Evolutionary conservation across 345 rosid species (phyloP).

Genomic region (Brassica incana): DNA sequence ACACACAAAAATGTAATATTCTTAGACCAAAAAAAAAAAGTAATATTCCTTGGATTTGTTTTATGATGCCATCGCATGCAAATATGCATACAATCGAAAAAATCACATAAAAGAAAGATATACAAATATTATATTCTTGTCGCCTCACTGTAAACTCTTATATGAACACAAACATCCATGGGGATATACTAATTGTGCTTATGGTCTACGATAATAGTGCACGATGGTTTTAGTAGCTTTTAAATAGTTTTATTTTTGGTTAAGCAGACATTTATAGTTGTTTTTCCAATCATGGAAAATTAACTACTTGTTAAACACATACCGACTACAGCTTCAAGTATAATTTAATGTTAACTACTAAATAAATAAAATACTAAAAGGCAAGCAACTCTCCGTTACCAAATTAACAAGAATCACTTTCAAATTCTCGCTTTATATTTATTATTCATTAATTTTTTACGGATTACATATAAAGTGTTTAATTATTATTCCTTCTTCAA

Average conservation of each 20-base stretch:
- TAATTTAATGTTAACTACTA: neutral
- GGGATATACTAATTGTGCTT: neutral
- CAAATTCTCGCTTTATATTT: neutral
- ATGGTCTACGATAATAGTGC: conserved; percentile 25
- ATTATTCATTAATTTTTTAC: neutral
- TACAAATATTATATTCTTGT: neutral
- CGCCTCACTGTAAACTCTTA: neutral
- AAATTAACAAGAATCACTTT: neutral
- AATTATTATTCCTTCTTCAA: neutral
- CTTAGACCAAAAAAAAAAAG: no score
- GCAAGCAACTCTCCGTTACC: neutral
- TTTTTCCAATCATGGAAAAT: conserved; percentile 25
- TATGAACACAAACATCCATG: neutral
- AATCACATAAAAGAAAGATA: no score
- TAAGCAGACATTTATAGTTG: neutral
- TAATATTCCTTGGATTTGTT: neutral
- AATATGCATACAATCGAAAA: neutral
- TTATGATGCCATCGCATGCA: neutral
- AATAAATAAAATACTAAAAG: neutral
- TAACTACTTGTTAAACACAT: conserved; percentile 4
- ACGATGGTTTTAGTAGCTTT: conserved; percentile 11
- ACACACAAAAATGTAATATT: neutral
- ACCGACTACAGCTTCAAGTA: neutral
- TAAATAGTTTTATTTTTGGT: neutral
- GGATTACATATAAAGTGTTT: neutral